Evolutionary conservation across 805 yeast genomes (phyloP), one percentile per base, ranked within the genome.

Genomic region (Candida schatavii): DNA sequence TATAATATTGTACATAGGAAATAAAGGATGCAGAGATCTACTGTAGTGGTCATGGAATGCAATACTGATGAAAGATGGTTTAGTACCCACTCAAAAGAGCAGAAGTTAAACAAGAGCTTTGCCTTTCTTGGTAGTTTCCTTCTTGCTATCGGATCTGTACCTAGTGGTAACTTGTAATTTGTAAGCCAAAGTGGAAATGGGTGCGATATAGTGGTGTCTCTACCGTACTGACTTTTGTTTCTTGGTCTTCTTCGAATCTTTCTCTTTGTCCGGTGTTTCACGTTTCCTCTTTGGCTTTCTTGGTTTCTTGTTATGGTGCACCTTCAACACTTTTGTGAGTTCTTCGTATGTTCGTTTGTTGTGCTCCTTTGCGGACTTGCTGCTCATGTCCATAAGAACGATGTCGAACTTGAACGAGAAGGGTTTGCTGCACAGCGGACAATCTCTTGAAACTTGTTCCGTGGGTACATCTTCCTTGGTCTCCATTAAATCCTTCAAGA

Each of bases 361-460:
- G 22, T 46, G 31, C 33, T 37, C 43, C 11, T 41, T 41, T 15
- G 35, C 17, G 1, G 41, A 41, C 1, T 45, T 43, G 11, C 43
- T 44, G 11, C 43, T 44, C 7, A 40, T 40, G 35, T 64, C 58
- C 6, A 69, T 17, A 17, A 60, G 33, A 13, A 70, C 73, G 9
- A 68, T 48, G 40, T 69, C 73, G 35, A 44, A 45, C 35, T 50
- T 48, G 37, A 45, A 49, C 27, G 50, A 45, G 37, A 62, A 64
- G 15, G 34, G 37, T 26, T 28, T 39, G 10, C 45, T 49, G 44
- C 75, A 70, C 14, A 35, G 46, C 10, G 74, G 73, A 46, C 75
- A 70, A 14, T 23, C n/a, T 3, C 30, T 23, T 7, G 25, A 27
- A 23, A 31, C 18, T 29, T 26, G 9, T 32, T 35, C 6, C 32